Base-by-base conservation (phyloP, 2,329 filamentous ascomycete species). In the Blastomyces percursus region DNA sequence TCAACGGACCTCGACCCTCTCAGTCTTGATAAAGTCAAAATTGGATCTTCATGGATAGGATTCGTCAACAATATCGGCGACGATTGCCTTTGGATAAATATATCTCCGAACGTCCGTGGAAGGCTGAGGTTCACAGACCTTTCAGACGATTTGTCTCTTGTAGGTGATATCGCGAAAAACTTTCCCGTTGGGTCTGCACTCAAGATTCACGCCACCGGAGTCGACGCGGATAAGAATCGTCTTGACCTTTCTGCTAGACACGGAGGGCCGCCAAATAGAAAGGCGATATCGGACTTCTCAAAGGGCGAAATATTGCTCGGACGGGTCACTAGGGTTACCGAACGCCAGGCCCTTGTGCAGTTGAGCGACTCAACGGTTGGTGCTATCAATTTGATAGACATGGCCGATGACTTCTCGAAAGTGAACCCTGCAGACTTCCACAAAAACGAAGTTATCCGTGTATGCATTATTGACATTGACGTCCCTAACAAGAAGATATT, bases 151-250 rank as follows among this genome's bases (percentile, higher is more conserved):
- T 78, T 96, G 56, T 89, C 91, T 8, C 81, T 89, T 61, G 79
- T 96, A 44, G 84, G 87, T 40, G 84, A 96, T 69, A 77, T 96
- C 2, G 82, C 86, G 57, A 82, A 84, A 66, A 89, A 90, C 74
- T 97, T 96, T 74, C 93, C 94, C 0, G 75, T 96, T 48, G 94
- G 94, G n/a, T 94, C 89, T 55, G 94, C 91, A 5, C 76, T 99
- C 54, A 88, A 85, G 72, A 90, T 92, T 12, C 86, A 86, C 32
- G 91, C 96, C 24, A 86, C 89, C 61, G 81, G 82, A 2, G 84
- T 96, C 3, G 87, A 97, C 72, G 74, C 82, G 40, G 80, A 84
- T 38, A 88, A 88, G 69, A 88, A 87, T 63, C 88, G 85, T 59
- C 82, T 99, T 35, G 91, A 97, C 73, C 82, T 99, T 42, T 88